Percentiles rank a stretch among this genome's conserved stretches.
Conservation (phyloP, 331 rosid species). For the Cydonia oblonga region DNA sequence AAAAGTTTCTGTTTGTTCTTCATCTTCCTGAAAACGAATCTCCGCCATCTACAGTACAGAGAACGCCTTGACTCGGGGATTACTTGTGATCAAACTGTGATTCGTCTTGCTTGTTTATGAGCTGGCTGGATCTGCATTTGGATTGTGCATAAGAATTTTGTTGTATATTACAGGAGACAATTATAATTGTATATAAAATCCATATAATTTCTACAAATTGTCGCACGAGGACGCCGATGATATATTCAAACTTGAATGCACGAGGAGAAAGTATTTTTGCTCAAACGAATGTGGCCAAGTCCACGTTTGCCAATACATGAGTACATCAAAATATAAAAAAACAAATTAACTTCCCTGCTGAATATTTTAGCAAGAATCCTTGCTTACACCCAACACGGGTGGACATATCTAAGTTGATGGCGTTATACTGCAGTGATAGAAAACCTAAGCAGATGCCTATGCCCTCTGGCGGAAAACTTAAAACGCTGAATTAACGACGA, state of each 20-base stretch:
- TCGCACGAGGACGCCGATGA: background rate
- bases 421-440: too few species aligned
- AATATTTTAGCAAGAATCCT: too few species aligned
- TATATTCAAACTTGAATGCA: too few species aligned
- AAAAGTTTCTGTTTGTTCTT: conserved; percentile 6
- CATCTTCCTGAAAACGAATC: background rate
- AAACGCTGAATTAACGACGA: background rate
- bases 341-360: too few species aligned
- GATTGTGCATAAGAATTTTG: conserved; percentile 1
- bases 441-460: too few species aligned
- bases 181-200: conserved; percentile 2
- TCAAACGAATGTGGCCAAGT: background rate
- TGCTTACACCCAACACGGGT: too few species aligned
- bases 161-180: conserved; percentile 7
- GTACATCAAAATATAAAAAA: too few species aligned
- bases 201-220: background rate
- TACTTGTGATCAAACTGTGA: conserved; percentile 6
- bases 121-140: background rate
- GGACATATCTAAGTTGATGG: too few species aligned
- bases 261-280: too few species aligned
- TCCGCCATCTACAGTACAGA: conserved; percentile 34
- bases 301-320: too few species aligned
- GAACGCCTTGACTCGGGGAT: conserved; percentile 13
- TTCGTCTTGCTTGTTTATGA: background rate
- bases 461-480: background rate